Evolutionary conservation across 208 protist genomes (phyloP), one percentile per base, ranked within the genome.

Genomic region (Leishmania mexicana): DNA sequence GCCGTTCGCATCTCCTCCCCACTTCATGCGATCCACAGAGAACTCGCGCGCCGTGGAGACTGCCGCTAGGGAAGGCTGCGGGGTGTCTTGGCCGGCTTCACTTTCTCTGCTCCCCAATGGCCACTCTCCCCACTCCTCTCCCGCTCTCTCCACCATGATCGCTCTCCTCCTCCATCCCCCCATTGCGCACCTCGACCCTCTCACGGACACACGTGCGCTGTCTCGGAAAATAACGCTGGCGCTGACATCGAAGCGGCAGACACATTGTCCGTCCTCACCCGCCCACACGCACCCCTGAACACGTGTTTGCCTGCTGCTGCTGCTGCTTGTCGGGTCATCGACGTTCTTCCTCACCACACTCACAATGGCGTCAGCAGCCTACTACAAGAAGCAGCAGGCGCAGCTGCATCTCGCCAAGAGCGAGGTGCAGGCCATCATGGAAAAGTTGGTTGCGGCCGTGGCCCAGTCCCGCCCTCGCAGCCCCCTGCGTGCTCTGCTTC

Each of bases 351-450:
- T 58, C 71, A 0, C 17, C n/a, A 75, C 71, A 38, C 45, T 24
- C 73, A 64, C 13, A 38, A 91, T 91, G 88, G 72, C 85, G 17
- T 80, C 83, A 10, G 77, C 82, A 21, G 85, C 79, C 21, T 53
- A 70, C 28, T 89, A 89, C 80, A 87, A 90, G 83, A 87, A 85
- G 82, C 65, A 87, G 49, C 75, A 79, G 62, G 84, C 89, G 45
- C 85, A 92, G 82, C 45, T 68, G 40, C 47, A 78, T 31, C 78
- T 90, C 13, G 86, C 86, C 17, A 64, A 71, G 24, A 47, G 76
- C 19, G 84, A 88, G 57, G 78, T 92, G 62, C 87, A 88, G 73
- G 64, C 85, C 47, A 65, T 90, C 38, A 75, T 88, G 15, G 81
- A 90, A 81, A 64, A 85, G 85, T 71, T 92, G 31, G 72, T 84